Percentiles rank a stretch among this genome's conserved stretches.
These are phyloP conservation scores for Lodderomyces beijingensis DNA, from an alignment of 1,139 yeast species.

Conservation along the genomic window DNA sequence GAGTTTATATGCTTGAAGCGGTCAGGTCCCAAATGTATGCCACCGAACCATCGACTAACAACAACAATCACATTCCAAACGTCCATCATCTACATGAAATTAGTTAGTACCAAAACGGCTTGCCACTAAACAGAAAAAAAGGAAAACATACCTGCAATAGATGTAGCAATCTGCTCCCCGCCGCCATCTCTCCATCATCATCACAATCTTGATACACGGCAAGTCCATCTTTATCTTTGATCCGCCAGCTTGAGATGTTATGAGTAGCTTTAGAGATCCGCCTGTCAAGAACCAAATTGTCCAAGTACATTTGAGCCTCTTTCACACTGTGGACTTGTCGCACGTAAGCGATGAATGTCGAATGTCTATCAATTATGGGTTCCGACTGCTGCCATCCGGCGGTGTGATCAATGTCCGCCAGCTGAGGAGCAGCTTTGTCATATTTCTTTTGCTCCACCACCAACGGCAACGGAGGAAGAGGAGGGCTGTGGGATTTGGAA, in stretches of 20 bases:
- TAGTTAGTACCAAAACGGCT: too few relatives aligned
- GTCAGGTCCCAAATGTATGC: slow-evolving; percentile 87
- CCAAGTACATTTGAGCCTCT: slow-evolving; percentile 57
- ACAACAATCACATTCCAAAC: slow-evolving; percentile 83
- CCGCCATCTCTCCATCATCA: slow-evolving; percentile 97
- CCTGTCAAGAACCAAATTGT: slow-evolving; percentile 54
- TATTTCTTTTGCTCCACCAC: slow-evolving; percentile 2
- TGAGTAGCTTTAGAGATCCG: slow-evolving; percentile 69
- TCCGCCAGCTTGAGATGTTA: slow-evolving; percentile 84
- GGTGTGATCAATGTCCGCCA: slow-evolving; percentile 35
- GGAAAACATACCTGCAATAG: slow-evolving; percentile 52
- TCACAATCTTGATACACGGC: slow-evolving; percentile 78
- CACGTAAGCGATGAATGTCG: slow-evolving; percentile 81
- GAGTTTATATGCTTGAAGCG: slow-evolving; percentile 90
- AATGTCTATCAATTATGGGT: slow-evolving; percentile 75
- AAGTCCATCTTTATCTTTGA: slow-evolving; percentile 45
- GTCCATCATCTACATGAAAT: slow-evolving; percentile 57
- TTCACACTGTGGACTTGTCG: slow-evolving; percentile 54
- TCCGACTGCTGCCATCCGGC: slow-evolving; percentile 76
- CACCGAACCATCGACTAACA: slow-evolving; percentile 93
- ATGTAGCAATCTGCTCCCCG: slow-evolving; percentile 85
- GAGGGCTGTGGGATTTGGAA: slow-evolving; percentile 4
- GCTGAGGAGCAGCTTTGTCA: neutral
- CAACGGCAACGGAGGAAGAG: neutral
- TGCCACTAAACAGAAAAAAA: slow-evolving; percentile 15